phyloP scores from a whole-genome alignment of 2,329 filamentous ascomycete genomes.

The Aspergillus vadensis region DNA sequence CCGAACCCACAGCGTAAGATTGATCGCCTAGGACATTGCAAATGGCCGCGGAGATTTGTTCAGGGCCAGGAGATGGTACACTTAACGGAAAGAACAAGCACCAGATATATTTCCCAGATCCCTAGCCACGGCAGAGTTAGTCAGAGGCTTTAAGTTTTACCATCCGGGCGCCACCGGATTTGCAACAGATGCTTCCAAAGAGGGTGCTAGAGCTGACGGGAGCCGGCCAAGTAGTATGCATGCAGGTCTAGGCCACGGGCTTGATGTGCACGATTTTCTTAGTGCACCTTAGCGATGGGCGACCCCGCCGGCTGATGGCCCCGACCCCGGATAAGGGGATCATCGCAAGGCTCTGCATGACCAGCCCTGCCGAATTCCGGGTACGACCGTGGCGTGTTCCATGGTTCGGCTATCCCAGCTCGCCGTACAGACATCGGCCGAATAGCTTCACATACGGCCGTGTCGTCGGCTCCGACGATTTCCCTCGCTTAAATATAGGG shows the following conservation, averaged over 20 bases:
- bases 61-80: not conserved
- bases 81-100: not conserved
- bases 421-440: constrained; percentile 3
- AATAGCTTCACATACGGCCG: not conserved
- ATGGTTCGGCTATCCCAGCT: constrained; percentile 7
- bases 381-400: constrained; percentile 10
- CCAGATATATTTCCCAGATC: not conserved
- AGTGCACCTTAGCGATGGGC: not conserved
- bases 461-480: constrained; percentile 4
- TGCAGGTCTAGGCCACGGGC: constrained; percentile 10
- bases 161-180: not conserved
- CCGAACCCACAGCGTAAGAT: constrained; percentile 4
- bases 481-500: not conserved
- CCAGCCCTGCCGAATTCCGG: constrained; percentile 3
- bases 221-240: not conserved
- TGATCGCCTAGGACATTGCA: constrained; percentile 14
- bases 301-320: constrained; percentile 1
- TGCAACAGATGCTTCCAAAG: not conserved
- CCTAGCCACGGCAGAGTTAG: not conserved
- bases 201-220: too few relatives aligned
- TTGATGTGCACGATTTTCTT: not conserved
- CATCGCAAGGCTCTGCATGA: constrained; percentile 12
- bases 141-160: not conserved
- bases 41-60: not conserved
- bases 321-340: constrained; percentile 14